Base-by-base conservation (phyloP, 352 stramenopile species). In the Phytopythium helicoides region DNA sequence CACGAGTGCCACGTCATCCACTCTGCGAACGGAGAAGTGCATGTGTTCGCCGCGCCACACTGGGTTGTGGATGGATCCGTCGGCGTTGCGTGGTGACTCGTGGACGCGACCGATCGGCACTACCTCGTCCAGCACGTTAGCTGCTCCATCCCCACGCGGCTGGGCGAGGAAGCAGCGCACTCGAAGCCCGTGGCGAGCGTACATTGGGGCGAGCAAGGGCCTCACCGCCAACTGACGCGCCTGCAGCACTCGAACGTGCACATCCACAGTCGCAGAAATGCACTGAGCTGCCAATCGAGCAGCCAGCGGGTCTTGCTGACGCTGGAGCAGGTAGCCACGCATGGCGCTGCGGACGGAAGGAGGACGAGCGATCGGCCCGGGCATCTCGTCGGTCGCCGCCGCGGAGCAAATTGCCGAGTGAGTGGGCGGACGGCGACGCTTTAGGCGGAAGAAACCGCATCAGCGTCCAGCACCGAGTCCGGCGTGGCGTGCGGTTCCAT, bases 231-330 rank as follows among this genome's bases (percentile, higher is more conserved):
- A 62, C 2, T 71, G 66, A 3, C 68, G 60, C 21, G 74, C 74
- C 48, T 82, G 62, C 44, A 77, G 84, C 6, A 86, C 66, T 62
- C 72, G 80, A 14, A 86, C 56, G 37, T 79, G 69, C 37, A 88
- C 54, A 36, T 71, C 62, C 19, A 18, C 14, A 3, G 9, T 12
- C 4, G 15, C 14, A n/a, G 25, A 7, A 21, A n/a, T 19, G 23
- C 23, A 37, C 11, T 37, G 25, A 16, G 3, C 15, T 28, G 42
- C 42, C 23, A 49, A 28, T 25, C 26, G 25, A 10, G 15, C 14
- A 1, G 42, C 42, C 42, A 49, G 42, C 25, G 26, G 42, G 21
- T 49, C 26, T 4, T 18, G 23, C 6, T 14, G 15, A 12, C 26
- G 42, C 4, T 28, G 25, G 5, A 35, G 42, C 42, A 49, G 42